Evolutionary conservation across 1,284 basidiomycete genomes (phyloP).

Genomic region (Naganishia cerealis): DNA sequence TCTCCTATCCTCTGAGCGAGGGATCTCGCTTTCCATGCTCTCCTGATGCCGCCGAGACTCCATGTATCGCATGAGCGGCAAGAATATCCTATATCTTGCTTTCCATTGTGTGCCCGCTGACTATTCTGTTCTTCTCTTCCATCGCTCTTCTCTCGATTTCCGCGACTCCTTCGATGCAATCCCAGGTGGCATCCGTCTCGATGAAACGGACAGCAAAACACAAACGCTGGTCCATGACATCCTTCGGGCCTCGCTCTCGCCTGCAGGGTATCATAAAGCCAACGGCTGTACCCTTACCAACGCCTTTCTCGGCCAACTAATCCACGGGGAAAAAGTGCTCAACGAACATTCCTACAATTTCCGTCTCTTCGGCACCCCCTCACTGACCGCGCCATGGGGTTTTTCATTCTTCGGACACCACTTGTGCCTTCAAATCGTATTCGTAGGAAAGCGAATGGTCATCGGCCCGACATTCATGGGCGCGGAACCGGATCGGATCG

Average conservation of each 20-base stretch:
- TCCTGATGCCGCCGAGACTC: neutral
- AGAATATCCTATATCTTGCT: too few species aligned
- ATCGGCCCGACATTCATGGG: slow-evolving; percentile 51
- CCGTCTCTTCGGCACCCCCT: slow-evolving; percentile 44
- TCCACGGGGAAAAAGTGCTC: slow-evolving; percentile 45
- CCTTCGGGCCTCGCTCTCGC: slow-evolving; percentile 43
- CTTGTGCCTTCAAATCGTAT: slow-evolving; percentile 48
- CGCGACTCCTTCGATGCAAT: too few species aligned
- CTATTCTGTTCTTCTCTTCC: too few species aligned
- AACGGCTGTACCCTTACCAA: slow-evolving; percentile 48
- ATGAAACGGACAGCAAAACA: slow-evolving; percentile 41
- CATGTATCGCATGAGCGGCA: too few species aligned
- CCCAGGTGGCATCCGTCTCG: slow-evolving; percentile 49
- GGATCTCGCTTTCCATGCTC: neutral
- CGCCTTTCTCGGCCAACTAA: slow-evolving; percentile 49
- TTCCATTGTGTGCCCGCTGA: too few species aligned
- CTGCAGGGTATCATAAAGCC: slow-evolving; percentile 46
- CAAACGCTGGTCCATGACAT: slow-evolving; percentile 42
- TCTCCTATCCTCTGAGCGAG: neutral
- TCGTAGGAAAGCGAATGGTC: slow-evolving; percentile 47
- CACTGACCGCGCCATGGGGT: slow-evolving; percentile 44
- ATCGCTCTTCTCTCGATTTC: too few species aligned
- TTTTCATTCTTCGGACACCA: slow-evolving; percentile 51
- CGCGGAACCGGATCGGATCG: slow-evolving; percentile 51
- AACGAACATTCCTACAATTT: slow-evolving; percentile 52